phyloP scores from a whole-genome alignment of 139 green algal genomes.

The Eudorina sp. region DNA sequence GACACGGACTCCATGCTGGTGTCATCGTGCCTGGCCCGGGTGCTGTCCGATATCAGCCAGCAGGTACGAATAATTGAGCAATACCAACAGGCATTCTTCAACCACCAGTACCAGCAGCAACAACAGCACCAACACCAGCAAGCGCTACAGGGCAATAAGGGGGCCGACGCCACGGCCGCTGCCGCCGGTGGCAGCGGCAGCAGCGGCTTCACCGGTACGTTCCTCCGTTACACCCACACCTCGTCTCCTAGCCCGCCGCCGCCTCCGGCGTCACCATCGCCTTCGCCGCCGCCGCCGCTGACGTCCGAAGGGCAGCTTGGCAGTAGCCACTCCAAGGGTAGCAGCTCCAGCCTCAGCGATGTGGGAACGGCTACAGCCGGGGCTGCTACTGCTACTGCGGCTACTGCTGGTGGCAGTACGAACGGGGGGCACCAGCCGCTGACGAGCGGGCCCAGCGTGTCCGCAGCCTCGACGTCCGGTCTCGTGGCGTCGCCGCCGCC shows the following conservation, averaged over 20 bases:
- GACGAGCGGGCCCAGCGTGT: too few species aligned
- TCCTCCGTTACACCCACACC: background rate
- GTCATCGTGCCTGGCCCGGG: slow-evolving; percentile 33
- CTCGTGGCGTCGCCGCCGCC: background rate
- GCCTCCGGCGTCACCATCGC: background rate
- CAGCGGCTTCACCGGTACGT: background rate
- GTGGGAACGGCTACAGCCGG: too few species aligned
- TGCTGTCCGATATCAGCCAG: slow-evolving; percentile 7
- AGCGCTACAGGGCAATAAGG: background rate
- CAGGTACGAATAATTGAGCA: slow-evolving; percentile 4
- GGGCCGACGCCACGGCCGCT: background rate
- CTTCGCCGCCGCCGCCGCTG: background rate
- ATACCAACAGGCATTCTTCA: background rate
- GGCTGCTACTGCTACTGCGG: too few species aligned
- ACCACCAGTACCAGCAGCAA: background rate
- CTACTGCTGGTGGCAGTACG: too few species aligned
- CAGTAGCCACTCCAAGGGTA: background rate
- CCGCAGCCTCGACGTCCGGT: background rate
- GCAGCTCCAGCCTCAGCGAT: background rate
- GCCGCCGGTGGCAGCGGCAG: background rate
- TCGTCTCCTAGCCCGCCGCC: background rate
- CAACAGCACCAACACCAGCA: slow-evolving; percentile 1
- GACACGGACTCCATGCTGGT: slow-evolving; percentile 13
- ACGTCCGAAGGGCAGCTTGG: background rate
- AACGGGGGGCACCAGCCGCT: too few species aligned